Conservation (phyloP, 78 protist species). For the Dictyostelium intermedium region DNA sequence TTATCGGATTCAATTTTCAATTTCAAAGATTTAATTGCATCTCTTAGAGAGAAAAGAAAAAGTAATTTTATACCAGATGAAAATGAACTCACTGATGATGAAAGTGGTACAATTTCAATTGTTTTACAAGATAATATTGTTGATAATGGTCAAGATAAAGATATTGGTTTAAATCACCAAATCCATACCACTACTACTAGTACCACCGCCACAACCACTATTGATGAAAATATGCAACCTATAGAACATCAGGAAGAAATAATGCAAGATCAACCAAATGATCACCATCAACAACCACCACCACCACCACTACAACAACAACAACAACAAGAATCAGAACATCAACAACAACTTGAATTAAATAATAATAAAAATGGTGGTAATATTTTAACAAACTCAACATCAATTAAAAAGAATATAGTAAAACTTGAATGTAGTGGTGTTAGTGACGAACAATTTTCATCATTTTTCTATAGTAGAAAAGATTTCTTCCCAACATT, state of each 20-base stretch:
- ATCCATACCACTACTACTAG: background rate
- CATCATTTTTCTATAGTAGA: background rate
- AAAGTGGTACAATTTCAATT: background rate
- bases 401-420: background rate
- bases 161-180: background rate
- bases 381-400: background rate
- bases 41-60: constrained; percentile 49
- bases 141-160: background rate
- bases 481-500: constrained; percentile 52
- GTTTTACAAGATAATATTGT: background rate
- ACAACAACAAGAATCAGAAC: background rate
- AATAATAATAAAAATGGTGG: background rate
- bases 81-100: background rate
- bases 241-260: background rate
- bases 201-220: too few species aligned
- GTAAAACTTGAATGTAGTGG: constrained; percentile 55
- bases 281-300: background rate
- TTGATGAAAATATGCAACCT: background rate
- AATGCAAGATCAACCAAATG: background rate
- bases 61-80: constrained; percentile 43
- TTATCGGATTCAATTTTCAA: background rate
- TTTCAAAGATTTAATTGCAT: constrained; percentile 10
- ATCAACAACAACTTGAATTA: background rate
- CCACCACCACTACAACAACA: background rate
- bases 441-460: constrained; percentile 28